phyloP scores from a whole-genome alignment of 1,284 basidiomycete species.

The Xerocomus nothofagi region DNA sequence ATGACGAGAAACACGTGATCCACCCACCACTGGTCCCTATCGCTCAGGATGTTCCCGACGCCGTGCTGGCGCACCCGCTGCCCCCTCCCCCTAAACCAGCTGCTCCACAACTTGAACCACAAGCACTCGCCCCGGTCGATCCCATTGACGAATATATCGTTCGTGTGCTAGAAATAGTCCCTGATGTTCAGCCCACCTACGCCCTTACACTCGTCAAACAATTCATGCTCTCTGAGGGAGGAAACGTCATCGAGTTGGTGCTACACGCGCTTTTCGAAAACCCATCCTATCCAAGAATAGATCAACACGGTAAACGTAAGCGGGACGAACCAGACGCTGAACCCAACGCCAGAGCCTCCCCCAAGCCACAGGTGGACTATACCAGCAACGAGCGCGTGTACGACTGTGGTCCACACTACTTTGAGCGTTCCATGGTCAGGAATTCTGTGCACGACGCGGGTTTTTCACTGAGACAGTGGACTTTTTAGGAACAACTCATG shows the following conservation, averaged over 20 bases:
- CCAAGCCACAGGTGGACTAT: constrained; percentile 48
- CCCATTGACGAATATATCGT: constrained; percentile 34
- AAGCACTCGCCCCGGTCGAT: constrained; percentile 4
- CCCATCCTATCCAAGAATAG: constrained; percentile 57
- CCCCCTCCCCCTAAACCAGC: constrained; percentile 1
- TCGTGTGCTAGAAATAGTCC: constrained; percentile 63
- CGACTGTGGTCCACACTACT: constrained; percentile 46
- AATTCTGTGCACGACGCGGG: not conserved
- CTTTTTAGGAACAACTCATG: constrained; percentile 49
- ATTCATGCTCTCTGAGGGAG: constrained; percentile 35
- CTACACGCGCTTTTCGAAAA: constrained; percentile 63
- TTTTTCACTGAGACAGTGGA: constrained; percentile 1
- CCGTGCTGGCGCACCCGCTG: not conserved
- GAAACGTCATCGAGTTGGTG: constrained; percentile 50
- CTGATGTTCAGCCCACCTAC: constrained; percentile 60
- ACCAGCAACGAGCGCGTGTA: constrained; percentile 42
- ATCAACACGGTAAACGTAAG: constrained; percentile 57
- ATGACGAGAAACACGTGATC: constrained; percentile 8
- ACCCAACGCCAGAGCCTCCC: constrained; percentile 12
- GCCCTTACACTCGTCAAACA: constrained; percentile 46
- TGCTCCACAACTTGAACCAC: not conserved
- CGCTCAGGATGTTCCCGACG: not conserved
- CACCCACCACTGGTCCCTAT: not conserved
- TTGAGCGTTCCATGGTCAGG: constrained; percentile 50
- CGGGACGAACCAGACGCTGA: constrained; percentile 31